Evolutionary conservation across 352 stramenopile genomes (phyloP), one percentile per base, ranked within the genome.

Genomic region (Globisporangium irregulare): DNA sequence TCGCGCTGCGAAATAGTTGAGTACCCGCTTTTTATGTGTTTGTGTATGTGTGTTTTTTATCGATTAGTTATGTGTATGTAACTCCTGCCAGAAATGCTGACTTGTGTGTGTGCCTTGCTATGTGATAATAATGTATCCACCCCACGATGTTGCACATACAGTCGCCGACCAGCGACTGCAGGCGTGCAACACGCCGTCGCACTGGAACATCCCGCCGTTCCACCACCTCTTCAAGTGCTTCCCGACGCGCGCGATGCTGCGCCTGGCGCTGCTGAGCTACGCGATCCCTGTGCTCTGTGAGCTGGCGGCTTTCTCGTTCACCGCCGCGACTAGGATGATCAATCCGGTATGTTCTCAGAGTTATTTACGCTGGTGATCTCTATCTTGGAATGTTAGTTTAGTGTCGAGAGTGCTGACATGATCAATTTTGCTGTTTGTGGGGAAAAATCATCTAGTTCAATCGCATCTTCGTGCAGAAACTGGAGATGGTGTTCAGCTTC

Each of bases 401-500:
- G 43, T 51, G 10, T 36, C 3, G 22, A 41, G 14, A n/a, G 20
- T 51, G 20, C 66, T 54, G 15, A 48, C 29, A 29, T 55, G 48
- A 32, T 9, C 2, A 50, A 9, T 59, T 22, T 14, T 58, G 50
- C 5, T 67, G 34, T 15, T 15, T 64, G 9, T 38, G n/a, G 8
- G 9, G 25, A 60, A 46, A 46, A 15, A 46, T 14, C 71, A 32
- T 32, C 29, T 32, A 95, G 88, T 95, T 95, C 59, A 95, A 95
- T 65, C 86, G 88, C 29, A 77, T 65, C 7, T 95, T 95, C 64
- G 88, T 95, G 62, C 84, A 90, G 61, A 88, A 92, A 43, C 74
- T 93, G 32, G 88, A 95, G 67, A 90, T 92, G 77, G 84, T 94
- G 18, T 95, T 95, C 69, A 94, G 83, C 61, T 95, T 93, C 70